Evolutionary conservation across 1,139 yeast genomes (phyloP).

Genomic region (Kodamaea sp.): DNA sequence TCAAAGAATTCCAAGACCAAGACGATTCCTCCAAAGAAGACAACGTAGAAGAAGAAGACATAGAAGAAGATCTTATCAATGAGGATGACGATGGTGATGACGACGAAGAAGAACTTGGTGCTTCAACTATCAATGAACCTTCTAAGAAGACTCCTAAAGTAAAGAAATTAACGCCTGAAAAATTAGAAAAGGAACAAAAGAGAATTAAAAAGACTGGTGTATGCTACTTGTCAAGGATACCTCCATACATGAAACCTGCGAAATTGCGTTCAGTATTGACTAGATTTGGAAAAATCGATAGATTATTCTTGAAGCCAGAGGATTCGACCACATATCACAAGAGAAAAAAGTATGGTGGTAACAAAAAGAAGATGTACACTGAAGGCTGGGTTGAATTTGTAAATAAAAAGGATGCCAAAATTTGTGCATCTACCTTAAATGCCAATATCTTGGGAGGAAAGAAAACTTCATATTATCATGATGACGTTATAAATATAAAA

Average conservation of each 20-base stretch:
- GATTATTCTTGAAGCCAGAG: slow-evolving; percentile 86
- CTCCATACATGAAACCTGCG: slow-evolving; percentile 96
- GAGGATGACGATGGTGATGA: slow-evolving; percentile 18
- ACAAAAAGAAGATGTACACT: slow-evolving; percentile 78
- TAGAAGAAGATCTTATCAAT: slow-evolving; percentile 8
- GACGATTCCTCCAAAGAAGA: slow-evolving; percentile 13
- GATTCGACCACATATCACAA: slow-evolving; percentile 59
- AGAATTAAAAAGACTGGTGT: slow-evolving; percentile 79
- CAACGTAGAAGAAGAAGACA: slow-evolving; percentile 16
- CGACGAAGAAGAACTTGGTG: slow-evolving; percentile 15
- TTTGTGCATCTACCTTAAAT: slow-evolving; percentile 81
- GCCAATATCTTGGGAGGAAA: slow-evolving; percentile 91
- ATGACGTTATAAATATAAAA: slow-evolving; percentile 87
- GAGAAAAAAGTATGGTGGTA: slow-evolving; percentile 88
- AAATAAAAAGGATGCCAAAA: slow-evolving; percentile 79
- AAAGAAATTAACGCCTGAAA: slow-evolving; percentile 49
- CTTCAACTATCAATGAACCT: not conserved
- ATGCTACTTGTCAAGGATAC: slow-evolving; percentile 81
- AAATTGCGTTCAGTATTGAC: slow-evolving; percentile 77
- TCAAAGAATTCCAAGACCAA: slow-evolving; percentile 10
- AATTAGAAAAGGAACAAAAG: slow-evolving; percentile 54
- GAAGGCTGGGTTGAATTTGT: slow-evolving; percentile 98
- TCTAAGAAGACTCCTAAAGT: slow-evolving; percentile 1
- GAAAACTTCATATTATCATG: slow-evolving; percentile 88
- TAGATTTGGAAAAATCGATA: slow-evolving; percentile 80